Percentiles rank a stretch among this genome's conserved stretches.
Conservation (phyloP, 2,329 filamentous ascomycete species). For the Fusarium devonianum region DNA sequence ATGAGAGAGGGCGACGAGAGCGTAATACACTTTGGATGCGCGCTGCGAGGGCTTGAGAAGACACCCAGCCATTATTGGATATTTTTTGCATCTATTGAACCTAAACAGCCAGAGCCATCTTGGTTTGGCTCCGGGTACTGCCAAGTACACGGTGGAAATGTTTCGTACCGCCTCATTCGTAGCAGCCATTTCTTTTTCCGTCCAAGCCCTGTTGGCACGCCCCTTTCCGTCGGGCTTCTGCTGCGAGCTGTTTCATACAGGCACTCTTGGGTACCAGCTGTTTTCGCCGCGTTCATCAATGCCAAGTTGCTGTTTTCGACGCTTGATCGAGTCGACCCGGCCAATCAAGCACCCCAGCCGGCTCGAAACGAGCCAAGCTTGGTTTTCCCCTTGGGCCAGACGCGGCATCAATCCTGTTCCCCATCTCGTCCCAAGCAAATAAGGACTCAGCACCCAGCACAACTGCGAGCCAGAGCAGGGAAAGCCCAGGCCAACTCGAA, state of each 20-base stretch:
- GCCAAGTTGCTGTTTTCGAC: conserved; percentile 14
- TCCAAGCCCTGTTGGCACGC: not conserved
- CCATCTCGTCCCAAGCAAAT: conserved; percentile 26
- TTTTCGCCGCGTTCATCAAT: not conserved
- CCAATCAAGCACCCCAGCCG: conserved; percentile 26
- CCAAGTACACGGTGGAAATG: conserved; percentile 9
- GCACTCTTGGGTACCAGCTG: conserved; percentile 10
- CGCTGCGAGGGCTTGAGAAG: no score
- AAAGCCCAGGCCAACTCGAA: conserved; percentile 10
- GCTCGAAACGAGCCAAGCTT: conserved; percentile 27
- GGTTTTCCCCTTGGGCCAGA: not conserved
- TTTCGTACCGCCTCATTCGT: conserved; percentile 26
- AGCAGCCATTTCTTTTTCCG: not conserved
- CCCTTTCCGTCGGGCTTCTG: conserved; percentile 6
- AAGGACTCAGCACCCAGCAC: conserved; percentile 3
- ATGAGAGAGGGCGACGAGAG: not conserved
- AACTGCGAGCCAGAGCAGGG: conserved; percentile 14
- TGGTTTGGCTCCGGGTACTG: conserved; percentile 10
- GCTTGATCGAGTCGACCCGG: conserved; percentile 2
- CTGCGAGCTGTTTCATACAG: not conserved
- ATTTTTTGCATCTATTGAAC: conserved; percentile 6
- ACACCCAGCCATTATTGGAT: no score
- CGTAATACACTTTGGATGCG: not conserved
- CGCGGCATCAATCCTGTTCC: conserved; percentile 30
- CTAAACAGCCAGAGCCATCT: conserved; percentile 8